Evolutionary conservation across 2,329 filamentous ascomycete species (phyloP).

Genomic region (Claviceps sp.): DNA sequence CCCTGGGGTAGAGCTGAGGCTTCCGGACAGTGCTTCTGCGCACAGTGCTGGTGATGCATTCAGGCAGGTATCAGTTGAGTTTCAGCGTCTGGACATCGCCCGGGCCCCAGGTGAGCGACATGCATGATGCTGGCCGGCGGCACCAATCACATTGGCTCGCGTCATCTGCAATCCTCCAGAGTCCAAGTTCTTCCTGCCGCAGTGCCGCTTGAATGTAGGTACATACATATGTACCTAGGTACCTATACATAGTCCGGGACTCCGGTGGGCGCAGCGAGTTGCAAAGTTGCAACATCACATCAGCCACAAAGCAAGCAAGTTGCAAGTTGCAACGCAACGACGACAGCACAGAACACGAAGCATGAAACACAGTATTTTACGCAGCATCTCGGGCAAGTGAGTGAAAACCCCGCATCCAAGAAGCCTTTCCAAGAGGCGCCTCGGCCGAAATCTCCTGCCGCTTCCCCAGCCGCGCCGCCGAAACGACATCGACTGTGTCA

Average conservation of each 20-base stretch:
- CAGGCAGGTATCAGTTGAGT: neutral
- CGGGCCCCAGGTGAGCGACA: neutral
- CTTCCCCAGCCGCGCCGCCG: neutral
- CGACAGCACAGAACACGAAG: neutral
- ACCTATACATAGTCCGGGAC: neutral
- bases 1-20: too few relatives aligned
- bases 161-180: neutral
- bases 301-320: neutral
- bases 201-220: too few relatives aligned
- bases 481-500: neutral
- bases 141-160: neutral
- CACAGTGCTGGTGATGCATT: neutral
- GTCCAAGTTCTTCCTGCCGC: neutral
- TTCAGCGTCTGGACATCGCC: neutral
- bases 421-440: neutral
- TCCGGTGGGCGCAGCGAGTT: neutral
- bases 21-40: neutral
- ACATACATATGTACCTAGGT: too few relatives aligned
- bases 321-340: neutral
- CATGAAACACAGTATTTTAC: neutral
- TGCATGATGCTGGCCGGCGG: neutral
- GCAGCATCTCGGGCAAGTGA: neutral
- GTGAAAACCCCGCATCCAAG: neutral
- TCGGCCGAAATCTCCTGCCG: neutral
- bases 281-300: neutral